These are phyloP conservation scores for Colletotrichum sp. DNA, from an alignment of 2,329 filamentous ascomycete genomes.

Conservation along the genomic window DNA sequence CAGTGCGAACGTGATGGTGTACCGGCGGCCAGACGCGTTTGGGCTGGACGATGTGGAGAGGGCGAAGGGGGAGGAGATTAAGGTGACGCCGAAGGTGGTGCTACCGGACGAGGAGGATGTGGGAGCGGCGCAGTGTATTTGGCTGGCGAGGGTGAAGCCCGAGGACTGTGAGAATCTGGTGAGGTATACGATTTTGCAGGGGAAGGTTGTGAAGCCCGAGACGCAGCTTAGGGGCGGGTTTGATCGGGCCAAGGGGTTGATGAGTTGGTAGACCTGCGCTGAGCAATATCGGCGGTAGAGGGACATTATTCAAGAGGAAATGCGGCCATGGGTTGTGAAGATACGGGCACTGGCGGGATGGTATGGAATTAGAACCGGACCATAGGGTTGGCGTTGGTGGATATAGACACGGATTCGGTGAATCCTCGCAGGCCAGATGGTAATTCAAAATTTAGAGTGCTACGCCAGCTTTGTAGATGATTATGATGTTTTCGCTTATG, in stretches of 20 bases:
- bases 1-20: slow-evolving; percentile 91
- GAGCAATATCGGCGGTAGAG: too few species aligned
- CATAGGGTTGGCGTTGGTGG: background rate
- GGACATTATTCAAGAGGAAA: background rate
- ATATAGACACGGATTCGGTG: background rate
- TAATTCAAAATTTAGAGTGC: background rate
- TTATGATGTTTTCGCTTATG: rapidly evolving
- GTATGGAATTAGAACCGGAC: background rate
- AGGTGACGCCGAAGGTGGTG: slow-evolving; percentile 32
- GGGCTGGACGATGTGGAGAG: slow-evolving; percentile 52
- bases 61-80: slow-evolving; percentile 38
- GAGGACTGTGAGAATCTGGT: slow-evolving; percentile 95
- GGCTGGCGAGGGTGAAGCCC: slow-evolving; percentile 83
- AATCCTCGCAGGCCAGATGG: background rate
- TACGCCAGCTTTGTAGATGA: background rate
- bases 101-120: slow-evolving; percentile 43
- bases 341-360: background rate
- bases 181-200: slow-evolving; percentile 86
- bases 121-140: slow-evolving; percentile 87
- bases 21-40: slow-evolving; percentile 69
- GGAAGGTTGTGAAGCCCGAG: slow-evolving; percentile 91
- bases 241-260: slow-evolving; percentile 78
- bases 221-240: slow-evolving; percentile 89
- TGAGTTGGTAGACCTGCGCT: slow-evolving; percentile 75
- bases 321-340: background rate